Evolutionary conservation across 345 rosid species (phyloP).

Genomic region (Moringa oleifera): DNA sequence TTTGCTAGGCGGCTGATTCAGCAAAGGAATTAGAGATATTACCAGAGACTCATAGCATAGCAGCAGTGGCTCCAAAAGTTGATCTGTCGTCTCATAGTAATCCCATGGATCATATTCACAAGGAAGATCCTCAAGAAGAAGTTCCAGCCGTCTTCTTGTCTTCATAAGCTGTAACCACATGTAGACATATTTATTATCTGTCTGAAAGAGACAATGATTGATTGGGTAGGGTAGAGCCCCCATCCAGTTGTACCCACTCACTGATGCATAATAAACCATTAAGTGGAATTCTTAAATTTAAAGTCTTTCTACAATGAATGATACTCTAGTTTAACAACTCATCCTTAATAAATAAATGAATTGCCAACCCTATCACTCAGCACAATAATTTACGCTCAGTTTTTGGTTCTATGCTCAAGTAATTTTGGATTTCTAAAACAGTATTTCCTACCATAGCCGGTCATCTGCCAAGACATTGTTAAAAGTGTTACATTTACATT

Average conservation of each 20-base stretch:
- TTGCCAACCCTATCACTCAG: too few relatives aligned
- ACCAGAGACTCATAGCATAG: slow-evolving; percentile 89
- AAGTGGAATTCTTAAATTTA: too few relatives aligned
- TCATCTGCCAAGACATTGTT: too few relatives aligned
- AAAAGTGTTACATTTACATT: background rate
- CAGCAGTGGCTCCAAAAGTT: slow-evolving; percentile 79
- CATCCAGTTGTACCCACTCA: too few relatives aligned
- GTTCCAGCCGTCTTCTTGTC: slow-evolving; percentile 73
- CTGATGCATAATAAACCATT: background rate
- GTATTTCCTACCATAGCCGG: too few relatives aligned
- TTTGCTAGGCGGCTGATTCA: background rate
- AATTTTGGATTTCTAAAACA: too few relatives aligned
- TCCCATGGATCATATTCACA: slow-evolving; percentile 75
- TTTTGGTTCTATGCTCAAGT: too few relatives aligned
- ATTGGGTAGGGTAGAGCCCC: too few relatives aligned
- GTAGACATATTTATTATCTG: too few relatives aligned
- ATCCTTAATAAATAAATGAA: too few relatives aligned
- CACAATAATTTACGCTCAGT: too few relatives aligned
- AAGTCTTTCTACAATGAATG: background rate
- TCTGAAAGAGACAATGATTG: background rate
- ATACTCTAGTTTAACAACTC: background rate
- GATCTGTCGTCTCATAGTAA: slow-evolving; percentile 76
- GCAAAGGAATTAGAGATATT: slow-evolving; percentile 6
- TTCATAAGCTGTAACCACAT: slow-evolving; percentile 63
- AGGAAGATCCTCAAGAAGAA: slow-evolving; percentile 89